phyloP scores from a whole-genome alignment of 208 protist species.

The Phytomonas sp. region DNA sequence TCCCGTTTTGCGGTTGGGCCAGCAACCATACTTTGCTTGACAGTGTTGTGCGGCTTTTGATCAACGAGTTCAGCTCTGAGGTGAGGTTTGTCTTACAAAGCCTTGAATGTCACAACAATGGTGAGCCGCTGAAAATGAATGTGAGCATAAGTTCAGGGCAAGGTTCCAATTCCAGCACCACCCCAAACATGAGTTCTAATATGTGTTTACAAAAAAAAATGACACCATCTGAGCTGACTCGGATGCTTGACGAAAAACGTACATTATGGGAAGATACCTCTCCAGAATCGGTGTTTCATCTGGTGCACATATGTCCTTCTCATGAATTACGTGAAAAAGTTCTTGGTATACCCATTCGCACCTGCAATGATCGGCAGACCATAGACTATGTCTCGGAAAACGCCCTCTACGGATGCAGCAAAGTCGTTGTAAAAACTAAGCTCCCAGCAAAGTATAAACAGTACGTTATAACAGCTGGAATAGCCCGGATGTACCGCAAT shows the following conservation, averaged over 20 bases:
- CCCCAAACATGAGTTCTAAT: neutral
- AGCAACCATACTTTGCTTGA: conserved; percentile 31
- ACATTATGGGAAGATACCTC: neutral
- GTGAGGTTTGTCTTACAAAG: neutral
- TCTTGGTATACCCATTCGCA: conserved; percentile 15
- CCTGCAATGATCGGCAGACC: neutral
- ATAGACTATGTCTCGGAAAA: conserved; percentile 41
- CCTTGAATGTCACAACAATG: neutral
- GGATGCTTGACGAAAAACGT: neutral
- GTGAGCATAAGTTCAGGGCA: neutral
- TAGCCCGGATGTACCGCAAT: conserved; percentile 13
- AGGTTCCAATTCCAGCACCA: neutral
- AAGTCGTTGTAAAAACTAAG: conserved; percentile 11
- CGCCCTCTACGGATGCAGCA: conserved; percentile 27
- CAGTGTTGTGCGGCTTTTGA: conserved; percentile 34
- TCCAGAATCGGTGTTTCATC: neutral
- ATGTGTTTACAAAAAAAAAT: neutral
- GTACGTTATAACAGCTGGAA: conserved; percentile 17
- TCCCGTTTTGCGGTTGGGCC: conserved; percentile 43
- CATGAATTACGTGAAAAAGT: conserved; percentile 17
- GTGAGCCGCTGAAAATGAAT: neutral
- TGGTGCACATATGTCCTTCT: conserved; percentile 7
- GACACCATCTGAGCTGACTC: neutral
- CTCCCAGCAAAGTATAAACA: conserved; percentile 21
- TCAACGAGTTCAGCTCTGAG: conserved; percentile 12